A percentile compares a stretch with the other conserved stretches of the same genome.
These are phyloP conservation scores for Candida sp. DNA, from an alignment of 1,139 yeast species.

Conservation along the genomic window DNA sequence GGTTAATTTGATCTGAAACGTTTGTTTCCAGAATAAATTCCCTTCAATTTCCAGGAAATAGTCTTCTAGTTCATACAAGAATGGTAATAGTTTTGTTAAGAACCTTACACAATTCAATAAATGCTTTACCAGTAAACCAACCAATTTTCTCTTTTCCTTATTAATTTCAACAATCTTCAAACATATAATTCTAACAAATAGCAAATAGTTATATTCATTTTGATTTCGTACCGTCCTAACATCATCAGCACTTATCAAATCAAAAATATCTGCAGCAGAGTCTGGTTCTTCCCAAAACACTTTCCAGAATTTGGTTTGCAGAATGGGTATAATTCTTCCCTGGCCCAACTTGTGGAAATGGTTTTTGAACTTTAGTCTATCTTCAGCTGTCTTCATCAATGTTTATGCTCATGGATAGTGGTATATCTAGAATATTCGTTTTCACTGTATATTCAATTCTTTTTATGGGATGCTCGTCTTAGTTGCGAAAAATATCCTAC, in stretches of 20 bases:
- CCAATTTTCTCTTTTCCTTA: slow-evolving; percentile 2
- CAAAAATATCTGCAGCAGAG: slow-evolving; percentile 49
- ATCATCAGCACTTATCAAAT: slow-evolving; percentile 54
- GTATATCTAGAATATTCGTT: neutral
- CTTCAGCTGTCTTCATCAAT: slow-evolving; percentile 70
- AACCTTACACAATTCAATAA: slow-evolving; percentile 63
- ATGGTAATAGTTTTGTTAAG: slow-evolving; percentile 65
- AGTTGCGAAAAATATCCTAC: neutral
- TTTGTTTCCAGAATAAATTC: slow-evolving; percentile 27
- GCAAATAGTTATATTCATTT: slow-evolving; percentile 53
- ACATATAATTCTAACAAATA: slow-evolving; percentile 45
- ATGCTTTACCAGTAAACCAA: slow-evolving; percentile 8
- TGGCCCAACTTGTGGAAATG: slow-evolving; percentile 67
- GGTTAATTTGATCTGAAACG: slow-evolving; percentile 7
- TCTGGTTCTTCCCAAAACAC: slow-evolving; percentile 30
- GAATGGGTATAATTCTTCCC: slow-evolving; percentile 40
- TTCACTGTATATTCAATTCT: neutral
- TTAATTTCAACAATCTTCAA: slow-evolving; percentile 23
- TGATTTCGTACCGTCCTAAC: slow-evolving; percentile 57
- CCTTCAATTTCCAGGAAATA: slow-evolving; percentile 31
- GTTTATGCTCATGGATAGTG: neutral
- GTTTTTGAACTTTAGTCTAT: slow-evolving; percentile 56
- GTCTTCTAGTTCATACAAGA: slow-evolving; percentile 52
- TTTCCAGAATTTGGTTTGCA: slow-evolving; percentile 52
- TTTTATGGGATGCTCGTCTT: neutral